phyloP scores from a whole-genome alignment of 108 stramenopile genomes.

The Skeletonema menzelii region DNA sequence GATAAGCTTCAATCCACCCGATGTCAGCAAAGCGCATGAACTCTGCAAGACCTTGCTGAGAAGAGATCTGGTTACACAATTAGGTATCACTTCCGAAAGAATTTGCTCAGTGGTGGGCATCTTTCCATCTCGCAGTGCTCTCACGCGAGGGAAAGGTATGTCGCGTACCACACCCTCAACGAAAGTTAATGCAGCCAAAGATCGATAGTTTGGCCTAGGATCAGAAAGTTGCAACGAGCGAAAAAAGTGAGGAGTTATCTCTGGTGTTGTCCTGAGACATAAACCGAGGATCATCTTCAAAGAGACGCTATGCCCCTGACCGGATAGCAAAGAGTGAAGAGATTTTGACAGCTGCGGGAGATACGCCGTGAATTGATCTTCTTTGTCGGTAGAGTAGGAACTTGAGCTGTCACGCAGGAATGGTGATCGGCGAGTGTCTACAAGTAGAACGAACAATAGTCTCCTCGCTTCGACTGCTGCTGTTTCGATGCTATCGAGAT shows the following conservation, averaged over 20 bases:
- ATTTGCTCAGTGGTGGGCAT: constrained; percentile 1
- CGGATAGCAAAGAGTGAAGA: constrained; percentile 35
- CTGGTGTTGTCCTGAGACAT: constrained; percentile 50
- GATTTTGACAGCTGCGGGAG: constrained; percentile 39
- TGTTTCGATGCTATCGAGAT: constrained; percentile 15
- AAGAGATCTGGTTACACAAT: constrained; percentile 45
- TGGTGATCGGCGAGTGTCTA: constrained; percentile 52
- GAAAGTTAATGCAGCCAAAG: constrained; percentile 52
- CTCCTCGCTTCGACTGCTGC: constrained; percentile 60
- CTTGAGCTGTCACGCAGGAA: constrained; percentile 38
- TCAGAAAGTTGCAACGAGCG: constrained; percentile 54
- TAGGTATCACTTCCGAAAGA: constrained; percentile 46
- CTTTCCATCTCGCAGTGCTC: neutral
- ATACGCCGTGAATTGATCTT: constrained; percentile 12
- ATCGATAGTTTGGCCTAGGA: constrained; percentile 54
- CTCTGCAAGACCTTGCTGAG: constrained; percentile 65
- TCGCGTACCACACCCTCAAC: constrained; percentile 48
- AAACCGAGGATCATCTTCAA: constrained; percentile 47
- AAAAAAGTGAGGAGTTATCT: constrained; percentile 57
- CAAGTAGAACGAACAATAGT: constrained; percentile 61
- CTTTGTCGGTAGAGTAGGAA: constrained; percentile 1
- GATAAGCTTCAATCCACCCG: constrained; percentile 53
- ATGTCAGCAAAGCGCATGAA: constrained; percentile 47
- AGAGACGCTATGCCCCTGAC: constrained; percentile 31
- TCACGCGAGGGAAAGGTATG: constrained; percentile 45